A percentile compares a stretch with the other conserved stretches of the same genome.
Conservation (phyloP, 257 asterid species). For the Penstemon barbatus region DNA sequence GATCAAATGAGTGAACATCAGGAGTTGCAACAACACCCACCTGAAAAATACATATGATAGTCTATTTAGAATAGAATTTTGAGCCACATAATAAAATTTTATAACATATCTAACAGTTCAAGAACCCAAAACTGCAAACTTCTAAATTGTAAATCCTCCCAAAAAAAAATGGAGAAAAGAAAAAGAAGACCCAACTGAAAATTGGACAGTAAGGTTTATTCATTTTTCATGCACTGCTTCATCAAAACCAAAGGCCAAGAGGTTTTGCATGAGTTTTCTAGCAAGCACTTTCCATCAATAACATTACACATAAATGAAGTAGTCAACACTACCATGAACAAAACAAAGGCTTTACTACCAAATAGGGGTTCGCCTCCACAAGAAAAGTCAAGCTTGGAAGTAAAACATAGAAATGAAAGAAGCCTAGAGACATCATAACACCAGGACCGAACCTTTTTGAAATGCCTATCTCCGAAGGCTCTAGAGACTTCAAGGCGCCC, state of each 20-base stretch:
- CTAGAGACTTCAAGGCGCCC: conserved; percentile 96
- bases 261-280: conserved; percentile 10
- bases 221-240: not conserved
- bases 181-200: not conserved
- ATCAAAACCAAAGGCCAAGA: not conserved
- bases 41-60: conserved; percentile 39
- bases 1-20: conserved; percentile 89
- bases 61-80: too few relatives aligned
- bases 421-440: conserved; percentile 12
- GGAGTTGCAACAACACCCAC: conserved; percentile 90
- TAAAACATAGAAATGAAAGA: conserved; percentile 10
- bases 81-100: too few relatives aligned
- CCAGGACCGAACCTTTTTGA: conserved; percentile 68
- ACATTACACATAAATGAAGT: conserved; percentile 9
- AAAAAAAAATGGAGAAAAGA: not conserved
- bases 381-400: conserved; percentile 17
- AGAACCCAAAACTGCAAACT: not conserved
- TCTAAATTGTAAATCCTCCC: not conserved
- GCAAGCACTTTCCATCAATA: conserved; percentile 3
- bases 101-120: too few relatives aligned
- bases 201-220: not conserved
- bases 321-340: conserved; percentile 13
- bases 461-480: conserved; percentile 91
- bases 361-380: conserved; percentile 19
- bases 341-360: conserved; percentile 8